phyloP scores from a whole-genome alignment of 2,329 filamentous ascomycete species.

The Lasiodiplodia sp. region DNA sequence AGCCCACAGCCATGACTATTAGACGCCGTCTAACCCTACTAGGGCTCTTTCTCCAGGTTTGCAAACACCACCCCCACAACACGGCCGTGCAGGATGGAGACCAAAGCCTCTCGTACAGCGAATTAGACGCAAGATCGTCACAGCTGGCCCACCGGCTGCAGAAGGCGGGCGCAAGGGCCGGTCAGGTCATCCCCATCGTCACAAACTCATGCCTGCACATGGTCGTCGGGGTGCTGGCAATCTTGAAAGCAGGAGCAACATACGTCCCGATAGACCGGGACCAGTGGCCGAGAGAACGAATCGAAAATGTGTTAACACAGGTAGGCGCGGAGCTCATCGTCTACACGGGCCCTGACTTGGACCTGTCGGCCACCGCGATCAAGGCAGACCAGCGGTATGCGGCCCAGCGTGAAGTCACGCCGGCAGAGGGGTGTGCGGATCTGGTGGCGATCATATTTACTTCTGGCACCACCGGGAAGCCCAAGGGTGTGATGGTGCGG shows the following conservation, averaged over 20 bases:
- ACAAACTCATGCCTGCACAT: constrained; percentile 27
- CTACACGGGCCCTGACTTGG: neutral
- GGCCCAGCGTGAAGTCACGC: too few relatives aligned
- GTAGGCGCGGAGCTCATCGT: neutral
- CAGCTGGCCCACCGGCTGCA: neutral
- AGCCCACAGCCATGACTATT: too few relatives aligned
- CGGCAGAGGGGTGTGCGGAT: neutral
- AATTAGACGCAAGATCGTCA: neutral
- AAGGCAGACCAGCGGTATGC: too few relatives aligned
- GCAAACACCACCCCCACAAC: constrained; percentile 2
- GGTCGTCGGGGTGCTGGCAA: constrained; percentile 20
- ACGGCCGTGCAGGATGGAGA: constrained; percentile 1
- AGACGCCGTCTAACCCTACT: too few relatives aligned
- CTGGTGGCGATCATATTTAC: constrained; percentile 9
- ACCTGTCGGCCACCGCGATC: too few relatives aligned
- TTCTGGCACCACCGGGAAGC: constrained; percentile 3
- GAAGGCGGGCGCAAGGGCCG: neutral
- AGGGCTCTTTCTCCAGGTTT: neutral
- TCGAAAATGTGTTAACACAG: constrained; percentile 2
- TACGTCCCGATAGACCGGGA: constrained; percentile 24
- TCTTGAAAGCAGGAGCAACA: constrained; percentile 18
- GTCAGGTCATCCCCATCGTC: constrained; percentile 10
- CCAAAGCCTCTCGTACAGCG: neutral
- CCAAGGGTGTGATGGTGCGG: neutral
- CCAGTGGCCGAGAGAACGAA: constrained; percentile 14